Conservation (phyloP, 345 rosid species). For the Ceriops decandra region DNA sequence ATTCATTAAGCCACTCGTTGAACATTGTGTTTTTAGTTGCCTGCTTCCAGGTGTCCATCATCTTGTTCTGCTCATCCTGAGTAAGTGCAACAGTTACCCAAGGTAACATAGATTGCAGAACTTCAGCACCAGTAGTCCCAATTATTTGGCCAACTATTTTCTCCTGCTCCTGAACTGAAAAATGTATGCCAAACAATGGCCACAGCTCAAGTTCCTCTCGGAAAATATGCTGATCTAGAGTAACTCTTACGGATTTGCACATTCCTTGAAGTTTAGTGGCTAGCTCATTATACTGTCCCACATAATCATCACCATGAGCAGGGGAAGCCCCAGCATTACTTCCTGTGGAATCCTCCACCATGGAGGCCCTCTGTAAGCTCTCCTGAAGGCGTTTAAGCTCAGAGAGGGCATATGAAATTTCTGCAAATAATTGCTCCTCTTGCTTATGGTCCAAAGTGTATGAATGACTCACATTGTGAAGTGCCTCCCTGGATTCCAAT, state of each 20-base stretch:
- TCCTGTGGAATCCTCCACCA: conserved; percentile 31
- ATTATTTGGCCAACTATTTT: conserved; percentile 87
- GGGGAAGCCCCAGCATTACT: conserved; percentile 23
- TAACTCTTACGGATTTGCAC: conserved; percentile 85
- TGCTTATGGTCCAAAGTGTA: conserved; percentile 87
- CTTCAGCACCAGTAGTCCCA: conserved; percentile 91
- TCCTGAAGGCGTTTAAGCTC: conserved; percentile 64
- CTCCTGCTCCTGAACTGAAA: conserved; percentile 81
- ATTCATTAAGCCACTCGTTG: conserved; percentile 87
- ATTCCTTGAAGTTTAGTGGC: conserved; percentile 88
- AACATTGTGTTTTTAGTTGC: conserved; percentile 94
- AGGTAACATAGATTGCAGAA: conserved; percentile 86
- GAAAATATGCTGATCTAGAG: conserved; percentile 79
- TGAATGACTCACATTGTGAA: conserved; percentile 91
- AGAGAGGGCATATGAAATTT: conserved; percentile 62
- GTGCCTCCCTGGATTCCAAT: conserved; percentile 88
- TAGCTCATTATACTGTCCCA: conserved; percentile 56
- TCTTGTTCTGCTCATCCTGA: conserved; percentile 78
- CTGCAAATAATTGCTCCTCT: conserved; percentile 85
- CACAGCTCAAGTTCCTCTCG: conserved; percentile 86
- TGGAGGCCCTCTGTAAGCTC: conserved; percentile 31
- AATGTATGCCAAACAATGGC: conserved; percentile 77
- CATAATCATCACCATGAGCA: conserved; percentile 27
- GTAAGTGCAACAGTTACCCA: conserved; percentile 93
- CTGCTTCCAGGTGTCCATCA: conserved; percentile 97